A percentile compares a stretch with the other conserved stretches of the same genome.
These are phyloP conservation scores for Dioszegia hungarica DNA, from an alignment of 768 basidiomycete genomes.

Conservation along the genomic window DNA sequence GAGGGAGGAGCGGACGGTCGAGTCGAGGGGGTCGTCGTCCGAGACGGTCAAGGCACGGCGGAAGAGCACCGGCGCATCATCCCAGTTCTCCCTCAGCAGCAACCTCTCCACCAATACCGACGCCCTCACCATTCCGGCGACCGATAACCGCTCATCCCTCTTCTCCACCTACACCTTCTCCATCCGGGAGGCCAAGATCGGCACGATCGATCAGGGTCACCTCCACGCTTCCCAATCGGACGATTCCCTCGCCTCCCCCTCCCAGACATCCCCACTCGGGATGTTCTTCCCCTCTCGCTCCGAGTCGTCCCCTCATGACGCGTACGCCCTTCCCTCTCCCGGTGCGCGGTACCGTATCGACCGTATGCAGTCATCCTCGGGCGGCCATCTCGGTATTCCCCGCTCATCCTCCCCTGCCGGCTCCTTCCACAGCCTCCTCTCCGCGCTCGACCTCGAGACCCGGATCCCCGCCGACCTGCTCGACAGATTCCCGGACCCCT, in stretches of 20 bases:
- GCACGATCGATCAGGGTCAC: not conserved
- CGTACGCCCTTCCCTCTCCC: not conserved
- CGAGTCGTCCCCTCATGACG: not conserved
- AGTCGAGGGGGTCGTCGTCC: not conserved
- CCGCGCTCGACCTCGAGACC: constrained; percentile 3
- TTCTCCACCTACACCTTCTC: constrained; percentile 3
- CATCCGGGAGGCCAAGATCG: constrained; percentile 4
- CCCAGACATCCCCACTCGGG: too few species aligned
- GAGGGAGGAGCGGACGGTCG: not conserved
- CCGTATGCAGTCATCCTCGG: too few species aligned
- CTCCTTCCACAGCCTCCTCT: constrained; percentile 3
- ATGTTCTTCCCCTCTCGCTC: constrained; percentile 4
- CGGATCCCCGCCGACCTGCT: not conserved
- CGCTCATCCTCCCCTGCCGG: not conserved
- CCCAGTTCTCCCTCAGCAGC: not conserved
- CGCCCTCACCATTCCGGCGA: too few species aligned
- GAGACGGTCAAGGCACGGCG: not conserved
- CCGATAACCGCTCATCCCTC: not conserved
- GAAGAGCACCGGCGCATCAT: not conserved
- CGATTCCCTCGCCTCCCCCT: not conserved
- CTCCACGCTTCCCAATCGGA: not conserved
- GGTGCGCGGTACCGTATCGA: too few species aligned
- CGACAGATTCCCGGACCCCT: not conserved
- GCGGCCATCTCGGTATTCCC: not conserved
- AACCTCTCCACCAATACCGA: not conserved